Percentiles rank a stretch among this genome's conserved stretches.
Conservation (phyloP, 345 rosid species). For the Euphorbia lathyris region DNA sequence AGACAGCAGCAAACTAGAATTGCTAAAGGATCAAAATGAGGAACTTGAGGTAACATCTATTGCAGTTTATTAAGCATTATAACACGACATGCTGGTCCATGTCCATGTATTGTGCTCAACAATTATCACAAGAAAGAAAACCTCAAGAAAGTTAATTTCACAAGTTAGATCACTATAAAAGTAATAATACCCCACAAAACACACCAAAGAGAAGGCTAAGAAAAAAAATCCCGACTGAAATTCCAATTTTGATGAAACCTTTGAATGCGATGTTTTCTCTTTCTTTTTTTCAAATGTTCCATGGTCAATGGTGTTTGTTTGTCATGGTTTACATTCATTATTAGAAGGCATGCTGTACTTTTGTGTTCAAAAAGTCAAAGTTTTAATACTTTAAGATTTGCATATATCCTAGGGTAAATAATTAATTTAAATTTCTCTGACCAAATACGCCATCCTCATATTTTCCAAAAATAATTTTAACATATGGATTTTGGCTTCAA, state of each 20-base stretch:
- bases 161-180: not conserved
- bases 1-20: conserved; percentile 48
- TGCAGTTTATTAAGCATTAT: not conserved
- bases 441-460: no score
- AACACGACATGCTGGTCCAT: not conserved
- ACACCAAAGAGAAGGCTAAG: not conserved
- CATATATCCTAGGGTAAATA: no score
- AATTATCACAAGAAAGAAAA: not conserved
- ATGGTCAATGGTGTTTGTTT: not conserved
- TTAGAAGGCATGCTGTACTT: not conserved
- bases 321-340: not conserved
- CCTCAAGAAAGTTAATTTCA: not conserved
- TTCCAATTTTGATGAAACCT: not conserved
- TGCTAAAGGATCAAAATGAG: conserved; percentile 39
- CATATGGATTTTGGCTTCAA: no score
- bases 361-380: not conserved
- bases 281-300: not conserved
- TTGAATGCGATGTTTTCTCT: not conserved
- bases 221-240: not conserved
- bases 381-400: no score
- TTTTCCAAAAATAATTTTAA: no score
- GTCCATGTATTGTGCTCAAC: not conserved
- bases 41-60: conserved; percentile 44
- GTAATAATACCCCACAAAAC: not conserved
- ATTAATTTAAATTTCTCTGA: no score